Conservation (phyloP, 2,329 filamentous ascomycete genomes). For the Parastagonospora avenae region DNA sequence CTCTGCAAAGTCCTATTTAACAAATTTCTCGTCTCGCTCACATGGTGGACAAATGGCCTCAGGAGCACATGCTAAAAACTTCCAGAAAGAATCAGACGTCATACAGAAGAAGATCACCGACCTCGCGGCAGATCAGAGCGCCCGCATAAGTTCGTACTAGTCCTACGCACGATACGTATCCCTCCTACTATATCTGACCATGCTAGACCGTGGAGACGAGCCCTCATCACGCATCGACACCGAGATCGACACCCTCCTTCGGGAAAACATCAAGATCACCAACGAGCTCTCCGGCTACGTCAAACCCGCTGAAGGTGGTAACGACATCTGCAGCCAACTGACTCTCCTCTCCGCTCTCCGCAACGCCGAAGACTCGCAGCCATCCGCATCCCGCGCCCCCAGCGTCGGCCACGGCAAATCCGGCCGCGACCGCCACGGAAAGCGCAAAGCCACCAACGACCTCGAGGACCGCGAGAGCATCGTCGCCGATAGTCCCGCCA, state of each 20-base stretch:
- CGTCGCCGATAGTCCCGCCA: conserved; percentile 44
- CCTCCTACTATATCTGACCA: conserved; percentile 4
- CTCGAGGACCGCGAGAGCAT: conserved; percentile 47
- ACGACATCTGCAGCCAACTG: conserved; percentile 51
- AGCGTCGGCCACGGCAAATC: conserved; percentile 42
- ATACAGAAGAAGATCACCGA: conserved; percentile 40
- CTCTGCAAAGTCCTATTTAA: background rate
- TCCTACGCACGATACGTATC: background rate
- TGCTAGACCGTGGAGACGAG: conserved; percentile 40
- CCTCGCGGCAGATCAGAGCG: conserved; percentile 34
- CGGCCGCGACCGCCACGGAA: conserved; percentile 43
- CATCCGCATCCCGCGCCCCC: conserved; percentile 42
- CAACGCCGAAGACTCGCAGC: conserved; percentile 50
- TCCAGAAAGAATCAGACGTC: conserved; percentile 37
- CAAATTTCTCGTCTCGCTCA: background rate
- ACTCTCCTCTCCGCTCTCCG: conserved; percentile 55
- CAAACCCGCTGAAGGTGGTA: conserved; percentile 48
- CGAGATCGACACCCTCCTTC: conserved; percentile 52
- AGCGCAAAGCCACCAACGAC: conserved; percentile 44
- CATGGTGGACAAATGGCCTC: background rate
- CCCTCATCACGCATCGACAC: conserved; percentile 50
- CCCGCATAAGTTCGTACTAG: conserved; percentile 30
- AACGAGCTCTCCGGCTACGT: conserved; percentile 53
- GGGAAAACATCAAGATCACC: conserved; percentile 55
- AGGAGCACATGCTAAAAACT: conserved; percentile 4